These are phyloP conservation scores for Sherardia arvensis DNA, from an alignment of 257 asterid genomes.

Conservation along the genomic window DNA sequence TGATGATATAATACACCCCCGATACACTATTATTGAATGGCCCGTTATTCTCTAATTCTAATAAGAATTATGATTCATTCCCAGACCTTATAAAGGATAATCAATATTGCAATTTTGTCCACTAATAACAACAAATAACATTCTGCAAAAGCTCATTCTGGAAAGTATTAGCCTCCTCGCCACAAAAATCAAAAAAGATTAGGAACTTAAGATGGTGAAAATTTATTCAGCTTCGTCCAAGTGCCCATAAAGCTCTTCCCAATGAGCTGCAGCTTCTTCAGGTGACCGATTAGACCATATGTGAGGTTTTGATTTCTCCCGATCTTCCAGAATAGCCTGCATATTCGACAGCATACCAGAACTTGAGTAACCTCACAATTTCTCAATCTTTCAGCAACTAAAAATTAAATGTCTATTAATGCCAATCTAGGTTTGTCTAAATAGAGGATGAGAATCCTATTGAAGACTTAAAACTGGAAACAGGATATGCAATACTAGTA, in stretches of 20 bases:
- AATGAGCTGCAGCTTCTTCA: conserved; percentile 21
- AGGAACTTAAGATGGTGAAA: conserved; percentile 4
- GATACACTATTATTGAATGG: not conserved
- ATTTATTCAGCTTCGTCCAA: conserved; percentile 26
- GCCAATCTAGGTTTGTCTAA: conserved; percentile 1
- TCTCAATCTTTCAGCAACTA: not conserved
- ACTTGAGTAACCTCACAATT: not conserved
- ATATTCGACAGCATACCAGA: conserved; percentile 5
- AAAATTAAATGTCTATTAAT: not conserved
- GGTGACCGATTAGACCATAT: conserved; percentile 28
- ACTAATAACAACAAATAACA: not conserved
- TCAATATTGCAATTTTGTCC: not conserved
- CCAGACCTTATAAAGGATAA: not conserved
- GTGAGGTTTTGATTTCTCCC: conserved; percentile 18
- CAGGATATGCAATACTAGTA: not conserved
- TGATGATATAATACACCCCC: not conserved
- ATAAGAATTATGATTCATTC: not conserved
- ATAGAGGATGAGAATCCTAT: not conserved
- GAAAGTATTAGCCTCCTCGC: not conserved
- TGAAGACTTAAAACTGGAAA: too few species aligned
- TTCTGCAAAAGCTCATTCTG: not conserved
- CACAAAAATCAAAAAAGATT: not conserved
- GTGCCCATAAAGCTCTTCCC: conserved; percentile 21
- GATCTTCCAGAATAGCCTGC: conserved; percentile 41
- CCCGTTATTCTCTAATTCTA: not conserved